Evolutionary conservation across 2,329 filamentous ascomycete genomes (phyloP).

Genomic region (Paecilomyces formosus): DNA sequence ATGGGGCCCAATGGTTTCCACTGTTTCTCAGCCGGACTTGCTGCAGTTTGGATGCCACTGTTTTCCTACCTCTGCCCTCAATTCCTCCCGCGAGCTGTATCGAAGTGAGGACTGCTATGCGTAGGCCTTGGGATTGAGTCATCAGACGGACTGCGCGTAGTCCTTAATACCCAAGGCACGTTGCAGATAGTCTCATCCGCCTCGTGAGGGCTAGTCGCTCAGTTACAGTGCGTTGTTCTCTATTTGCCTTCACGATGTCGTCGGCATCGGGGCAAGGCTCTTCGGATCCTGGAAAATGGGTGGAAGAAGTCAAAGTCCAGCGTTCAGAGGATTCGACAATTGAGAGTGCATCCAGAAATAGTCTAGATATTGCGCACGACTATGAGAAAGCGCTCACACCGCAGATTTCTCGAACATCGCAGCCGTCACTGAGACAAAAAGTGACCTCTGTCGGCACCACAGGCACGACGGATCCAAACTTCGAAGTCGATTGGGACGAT

Average conservation of each 20-base stretch:
- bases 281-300: not conserved
- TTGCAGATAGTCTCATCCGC: not conserved
- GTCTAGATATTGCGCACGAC: conserved; percentile 8
- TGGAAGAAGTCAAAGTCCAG: not conserved
- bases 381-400: conserved; percentile 17
- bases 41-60: not conserved
- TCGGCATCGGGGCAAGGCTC: not conserved
- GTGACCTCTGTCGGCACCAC: conserved; percentile 40
- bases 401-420: conserved; percentile 21
- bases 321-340: conserved; percentile 5
- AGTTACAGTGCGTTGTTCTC: not conserved
- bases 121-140: not conserved
- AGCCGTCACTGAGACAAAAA: conserved; percentile 30
- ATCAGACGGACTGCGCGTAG: not conserved
- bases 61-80: not conserved
- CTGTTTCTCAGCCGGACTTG: not conserved
- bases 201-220: not conserved
- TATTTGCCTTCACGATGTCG: not conserved
- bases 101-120: not conserved
- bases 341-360: conserved; percentile 3
- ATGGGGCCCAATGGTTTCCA: not conserved
- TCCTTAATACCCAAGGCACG: not conserved
- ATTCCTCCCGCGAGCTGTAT: not conserved
- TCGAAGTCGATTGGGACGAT: conserved; percentile 65
- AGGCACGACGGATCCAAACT: conserved; percentile 49